Evolutionary conservation across 305 asterid genomes (phyloP), one percentile per base, ranked within the genome.

Genomic region (Fraxinus velutina): DNA sequence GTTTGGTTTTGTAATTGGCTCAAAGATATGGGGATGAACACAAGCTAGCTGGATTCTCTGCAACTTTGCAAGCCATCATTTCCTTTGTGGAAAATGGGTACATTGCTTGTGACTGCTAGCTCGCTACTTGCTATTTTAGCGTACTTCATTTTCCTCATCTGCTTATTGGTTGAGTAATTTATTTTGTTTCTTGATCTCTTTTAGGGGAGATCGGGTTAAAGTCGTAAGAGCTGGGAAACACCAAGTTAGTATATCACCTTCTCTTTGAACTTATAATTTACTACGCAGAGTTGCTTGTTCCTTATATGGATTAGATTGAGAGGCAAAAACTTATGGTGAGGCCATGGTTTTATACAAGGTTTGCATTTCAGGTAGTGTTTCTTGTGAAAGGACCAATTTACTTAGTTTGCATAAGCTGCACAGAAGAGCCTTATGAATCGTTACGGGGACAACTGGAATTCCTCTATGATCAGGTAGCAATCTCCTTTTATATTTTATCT

Each of bases 31-130:
- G 99, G 86, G 99, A 96, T 87, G 99, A 93, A 84, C 91, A 96
- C 89, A 96, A 92, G 90, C 90, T 96, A 78, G 99, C 99, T 78
- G 99, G 99, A 83, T 96, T 96, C 88, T 96, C 98, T 37, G 99
- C 99, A 22, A 96, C 98, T 68, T 88, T 96, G 89, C 99, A 96
- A 87, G 99, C 99, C 82, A 96, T 96, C 85, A 93, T 96, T 85
- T 96, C 99, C 78, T 96, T 94, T 84, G 98, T 96, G 73, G 99
- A 94, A 87, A 93, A 93, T 87, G 98, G 97, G 99, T 96, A 82
- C 84, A 88, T 80, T 78, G 72, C 80, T 82, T 77, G 36, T 82
- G 52, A 76, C 75, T 68, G 71, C 83, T 80, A 19, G 70, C 8
- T 66, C 57, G 42, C 77, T 78, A 6, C 62, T 52, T 17, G 22